Conservation (phyloP, 1,284 basidiomycete genomes). For the Rhodotorula sp. region DNA sequence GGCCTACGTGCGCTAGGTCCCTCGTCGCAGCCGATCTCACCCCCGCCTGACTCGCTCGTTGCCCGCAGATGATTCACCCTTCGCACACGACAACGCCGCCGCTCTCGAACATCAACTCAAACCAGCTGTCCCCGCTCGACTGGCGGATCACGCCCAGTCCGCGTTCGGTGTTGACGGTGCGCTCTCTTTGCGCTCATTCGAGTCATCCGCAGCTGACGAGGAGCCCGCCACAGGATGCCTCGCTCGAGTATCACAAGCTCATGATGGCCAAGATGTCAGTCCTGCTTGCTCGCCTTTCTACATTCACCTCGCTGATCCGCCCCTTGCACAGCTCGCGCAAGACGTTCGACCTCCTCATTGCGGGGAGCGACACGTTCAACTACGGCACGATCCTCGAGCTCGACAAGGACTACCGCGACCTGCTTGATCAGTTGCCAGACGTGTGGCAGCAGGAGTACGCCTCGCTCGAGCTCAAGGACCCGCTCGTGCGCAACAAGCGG, state of each 20-base stretch:
- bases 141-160: conserved; percentile 31
- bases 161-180: conserved; percentile 6
- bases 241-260: conserved; percentile 35
- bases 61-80: conserved; percentile 29
- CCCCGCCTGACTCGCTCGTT: not conserved
- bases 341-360: conserved; percentile 27
- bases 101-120: conserved; percentile 32
- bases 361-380: conserved; percentile 16
- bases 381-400: conserved; percentile 31
- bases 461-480: conserved; percentile 18
- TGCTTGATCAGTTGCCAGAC: conserved; percentile 27
- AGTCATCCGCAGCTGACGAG: not conserved
- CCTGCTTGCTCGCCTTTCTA: too few relatives aligned
- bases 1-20: conserved; percentile 30
- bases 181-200: not conserved
- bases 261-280: conserved; percentile 23
- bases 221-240: conserved; percentile 17
- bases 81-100: conserved; percentile 28
- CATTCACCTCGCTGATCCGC: not conserved
- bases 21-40: conserved; percentile 1
- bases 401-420: conserved; percentile 27
- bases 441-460: conserved; percentile 21
- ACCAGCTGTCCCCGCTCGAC: conserved; percentile 20
- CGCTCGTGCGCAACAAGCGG: conserved; percentile 12
- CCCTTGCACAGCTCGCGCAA: not conserved